Evolutionary conservation across 345 rosid species (phyloP).

Genomic region (Lepidium africanum): DNA sequence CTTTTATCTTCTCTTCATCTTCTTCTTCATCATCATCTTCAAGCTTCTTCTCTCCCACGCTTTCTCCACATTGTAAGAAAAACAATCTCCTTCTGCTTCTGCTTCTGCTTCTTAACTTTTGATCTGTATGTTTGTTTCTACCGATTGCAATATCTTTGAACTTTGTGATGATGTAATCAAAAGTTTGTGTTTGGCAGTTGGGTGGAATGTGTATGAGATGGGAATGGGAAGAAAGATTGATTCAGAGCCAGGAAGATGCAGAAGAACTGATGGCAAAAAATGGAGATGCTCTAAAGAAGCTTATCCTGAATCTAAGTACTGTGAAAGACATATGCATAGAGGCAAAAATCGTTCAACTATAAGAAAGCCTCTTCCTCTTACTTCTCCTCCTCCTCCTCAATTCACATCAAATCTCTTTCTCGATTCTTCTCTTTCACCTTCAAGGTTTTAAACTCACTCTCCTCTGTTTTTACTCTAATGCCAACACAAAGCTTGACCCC

Average conservation of each 20-base stretch:
- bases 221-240: slow-evolving; percentile 72
- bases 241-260: slow-evolving; percentile 89
- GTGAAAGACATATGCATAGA: slow-evolving; percentile 94
- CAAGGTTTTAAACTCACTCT: slow-evolving; percentile 16
- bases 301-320: slow-evolving; percentile 82
- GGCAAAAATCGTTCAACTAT: slow-evolving; percentile 81
- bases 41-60: slow-evolving; percentile 41
- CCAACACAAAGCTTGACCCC: slow-evolving; percentile 24
- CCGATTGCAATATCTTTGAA: neutral
- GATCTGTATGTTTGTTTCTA: no score
- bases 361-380: slow-evolving; percentile 58
- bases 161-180: neutral
- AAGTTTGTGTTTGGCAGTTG: slow-evolving; percentile 34
- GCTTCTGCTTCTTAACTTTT: no score
- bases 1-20: slow-evolving; percentile 40
- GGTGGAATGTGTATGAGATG: slow-evolving; percentile 77
- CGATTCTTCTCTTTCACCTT: slow-evolving; percentile 17
- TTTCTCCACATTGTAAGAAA: slow-evolving; percentile 48
- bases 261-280: slow-evolving; percentile 96
- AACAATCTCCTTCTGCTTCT: neutral
- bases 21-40: slow-evolving; percentile 39
- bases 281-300: slow-evolving; percentile 96
- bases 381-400: slow-evolving; percentile 2
- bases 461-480: slow-evolving; percentile 29
- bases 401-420: slow-evolving; percentile 32